Evolutionary conservation across 768 basidiomycete species (phyloP), one percentile per base, ranked within the genome.

Genomic region (Tubosaeta sp.): DNA sequence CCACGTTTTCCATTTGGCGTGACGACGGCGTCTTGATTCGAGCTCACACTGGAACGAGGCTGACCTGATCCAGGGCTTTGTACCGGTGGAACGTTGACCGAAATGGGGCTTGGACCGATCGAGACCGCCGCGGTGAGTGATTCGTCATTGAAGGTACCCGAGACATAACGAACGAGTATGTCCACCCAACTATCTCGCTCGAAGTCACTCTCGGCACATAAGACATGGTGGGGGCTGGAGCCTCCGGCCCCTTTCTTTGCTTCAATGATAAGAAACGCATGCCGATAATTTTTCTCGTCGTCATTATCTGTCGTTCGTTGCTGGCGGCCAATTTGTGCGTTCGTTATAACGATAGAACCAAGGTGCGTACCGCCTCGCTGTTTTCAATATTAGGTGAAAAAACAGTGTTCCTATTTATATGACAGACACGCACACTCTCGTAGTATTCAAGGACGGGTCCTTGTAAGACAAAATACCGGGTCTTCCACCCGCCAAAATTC

Each of bases 401-500:
- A 50, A 38, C 29, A 25, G 21, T 9, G 18, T 36, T 56, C 43
- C n/a, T n/a, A n/a, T n/a, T n/a, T n/a, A 44, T 19, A 39, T 44
- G 44, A 45, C 31, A 29, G 27, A 53, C n/a, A 82, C 93, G 73
- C 70, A 97, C 95, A 61, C 83, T 86, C 71, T 98, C 96, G 61
- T 90, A 99, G 69, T 98, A 99, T 63, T 95, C 91, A 45, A 98
- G 76, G 2, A 87, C 80, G 3, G 91, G 86, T 0, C 94, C 93
- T 68, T 91, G 87, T 22, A 97, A 76, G 8, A 97, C 92, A 61
- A 98, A 98, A 69, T 85, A 99, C 38, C 96, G 79, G 22, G 92
- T 92, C 65, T 95, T 94, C 95, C 92, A 94, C 2, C 95, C 94
- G 40, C 96, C 96, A 70, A 98, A 97, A 63, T 92, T 96, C 74